Base-by-base conservation (phyloP, 139 green algal species). In the Eudorina sp. region DNA sequence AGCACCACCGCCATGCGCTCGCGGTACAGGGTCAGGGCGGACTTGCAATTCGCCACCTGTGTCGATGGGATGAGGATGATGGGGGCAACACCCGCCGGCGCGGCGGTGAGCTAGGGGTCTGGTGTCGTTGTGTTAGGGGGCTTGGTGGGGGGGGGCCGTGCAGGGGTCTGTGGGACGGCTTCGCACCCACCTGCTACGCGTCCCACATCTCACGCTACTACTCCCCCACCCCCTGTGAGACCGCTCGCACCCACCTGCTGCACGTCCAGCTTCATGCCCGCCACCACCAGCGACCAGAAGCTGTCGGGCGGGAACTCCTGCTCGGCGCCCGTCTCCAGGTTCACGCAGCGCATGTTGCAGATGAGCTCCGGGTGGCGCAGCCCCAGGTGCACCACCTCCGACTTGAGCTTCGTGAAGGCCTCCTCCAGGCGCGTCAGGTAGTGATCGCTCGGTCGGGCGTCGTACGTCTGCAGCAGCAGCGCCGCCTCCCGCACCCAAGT, bases 241-340 rank as follows among this genome's bases (percentile, higher is more conserved):
- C n/a, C n/a, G n/a, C n/a, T n/a, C 34, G 21, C 53, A 34, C 78
- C 0, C 38, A 74, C 55, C 60, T 86, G 80, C 25, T 23, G 21
- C 1, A 14, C 25, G 8, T 34, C 53, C 29, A 86, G 80, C 36
- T 16, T 31, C 60, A 86, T 73, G 19, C 60, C 60, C 23, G 29
- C 29, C 9, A 66, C 80, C 41, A 86, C 60, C 16, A 36, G 18
- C n/a, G 40, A 3, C 80, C 80, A 86, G 60, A 77, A 86, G 40
- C 8, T 48, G 40, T 86, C 80, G 2, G 80, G 80, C 80, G 80
- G 80, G n/a, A 55, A 41, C 60, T 86, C 80, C 23, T 48, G n/a
- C 60, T 86, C 60, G 13, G 29, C 60, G 16, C 43, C 80, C 60
- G 80, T 86, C 80, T 86, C 80, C 60, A 86, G 4, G 80, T 86